phyloP scores from a whole-genome alignment of 495 filamentous ascomycete genomes.

The Penicillium herquei region DNA sequence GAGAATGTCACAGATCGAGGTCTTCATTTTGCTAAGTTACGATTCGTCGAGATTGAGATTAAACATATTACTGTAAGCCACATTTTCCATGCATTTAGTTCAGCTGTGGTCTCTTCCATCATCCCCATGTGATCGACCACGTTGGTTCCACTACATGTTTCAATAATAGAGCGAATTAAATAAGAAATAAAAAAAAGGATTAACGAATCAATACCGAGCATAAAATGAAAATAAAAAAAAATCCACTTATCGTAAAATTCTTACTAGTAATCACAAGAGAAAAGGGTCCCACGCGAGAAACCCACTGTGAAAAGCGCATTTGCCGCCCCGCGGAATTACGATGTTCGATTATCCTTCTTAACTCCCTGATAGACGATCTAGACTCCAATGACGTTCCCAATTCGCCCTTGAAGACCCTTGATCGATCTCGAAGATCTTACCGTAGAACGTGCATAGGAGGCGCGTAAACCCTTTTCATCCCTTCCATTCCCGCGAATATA shows the following conservation, averaged over 20 bases:
- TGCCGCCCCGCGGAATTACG: conserved; percentile 5
- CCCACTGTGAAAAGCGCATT: conserved; percentile 11
- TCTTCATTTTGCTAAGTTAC: not conserved
- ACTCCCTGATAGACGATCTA: conserved; percentile 8
- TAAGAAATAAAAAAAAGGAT: not conserved
- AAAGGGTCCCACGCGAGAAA: conserved; percentile 21
- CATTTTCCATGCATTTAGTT: not conserved
- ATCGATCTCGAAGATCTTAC: conserved; percentile 17
- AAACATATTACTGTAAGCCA: too few relatives aligned
- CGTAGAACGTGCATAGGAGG: conserved; percentile 13
- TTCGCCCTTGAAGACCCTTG: conserved; percentile 17
- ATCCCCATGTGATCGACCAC: conserved; percentile 38
- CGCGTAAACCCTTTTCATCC: conserved; percentile 8
- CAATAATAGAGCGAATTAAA: conserved; percentile 11
- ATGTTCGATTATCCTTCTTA: too few relatives aligned
- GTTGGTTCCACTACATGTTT: conserved; percentile 34
- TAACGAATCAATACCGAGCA: not conserved
- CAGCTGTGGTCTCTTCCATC: conserved; percentile 22
- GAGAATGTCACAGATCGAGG: conserved; percentile 11
- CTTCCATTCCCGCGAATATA: conserved; percentile 25
- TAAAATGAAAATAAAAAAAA: conserved; percentile 1
- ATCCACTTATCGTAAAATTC: not conserved
- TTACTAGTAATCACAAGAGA: not conserved
- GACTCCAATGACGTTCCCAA: conserved; percentile 16
- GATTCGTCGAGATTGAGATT: too few relatives aligned